A percentile compares a stretch with the other conserved stretches of the same genome.
phyloP scores from a whole-genome alignment of 768 basidiomycete genomes.

The Tulasnella sp. region DNA sequence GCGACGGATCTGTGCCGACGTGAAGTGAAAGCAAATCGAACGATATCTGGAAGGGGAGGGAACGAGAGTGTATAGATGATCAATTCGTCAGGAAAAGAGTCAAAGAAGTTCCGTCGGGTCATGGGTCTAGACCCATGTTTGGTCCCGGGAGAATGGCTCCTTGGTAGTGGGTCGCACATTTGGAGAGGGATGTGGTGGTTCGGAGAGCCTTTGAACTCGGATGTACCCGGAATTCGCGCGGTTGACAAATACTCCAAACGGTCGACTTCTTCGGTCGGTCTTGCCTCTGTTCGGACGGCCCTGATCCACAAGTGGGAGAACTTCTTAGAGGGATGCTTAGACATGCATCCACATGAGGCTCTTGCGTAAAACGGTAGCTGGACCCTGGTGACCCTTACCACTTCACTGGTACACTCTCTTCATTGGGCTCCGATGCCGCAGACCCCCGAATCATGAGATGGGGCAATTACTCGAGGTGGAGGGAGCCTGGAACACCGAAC shows the following conservation, averaged over 20 bases:
- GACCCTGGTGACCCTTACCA: neutral
- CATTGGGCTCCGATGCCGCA: neutral
- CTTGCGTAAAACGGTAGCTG: neutral
- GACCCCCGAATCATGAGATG: too few species aligned
- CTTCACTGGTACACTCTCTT: neutral
- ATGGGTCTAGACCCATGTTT: neutral
- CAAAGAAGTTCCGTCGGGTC: neutral
- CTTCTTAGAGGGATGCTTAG: neutral
- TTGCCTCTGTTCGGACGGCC: neutral
- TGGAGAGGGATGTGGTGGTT: neutral
- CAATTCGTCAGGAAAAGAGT: neutral
- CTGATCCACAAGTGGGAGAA: neutral
- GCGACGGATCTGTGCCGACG: neutral
- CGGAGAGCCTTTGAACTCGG: too few species aligned
- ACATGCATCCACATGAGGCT: neutral
- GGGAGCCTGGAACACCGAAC: too few species aligned
- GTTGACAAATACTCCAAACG: neutral
- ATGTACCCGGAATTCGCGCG: neutral
- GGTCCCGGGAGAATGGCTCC: neutral
- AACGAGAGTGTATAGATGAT: neutral
- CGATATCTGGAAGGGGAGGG: neutral
- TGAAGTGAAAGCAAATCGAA: neutral
- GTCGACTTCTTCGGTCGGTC: neutral
- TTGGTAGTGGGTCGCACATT: neutral
- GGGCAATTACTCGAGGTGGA: too few species aligned